phyloP scores from a whole-genome alignment of 2,329 filamentous ascomycete genomes.

The Exophiala alcalophila region DNA sequence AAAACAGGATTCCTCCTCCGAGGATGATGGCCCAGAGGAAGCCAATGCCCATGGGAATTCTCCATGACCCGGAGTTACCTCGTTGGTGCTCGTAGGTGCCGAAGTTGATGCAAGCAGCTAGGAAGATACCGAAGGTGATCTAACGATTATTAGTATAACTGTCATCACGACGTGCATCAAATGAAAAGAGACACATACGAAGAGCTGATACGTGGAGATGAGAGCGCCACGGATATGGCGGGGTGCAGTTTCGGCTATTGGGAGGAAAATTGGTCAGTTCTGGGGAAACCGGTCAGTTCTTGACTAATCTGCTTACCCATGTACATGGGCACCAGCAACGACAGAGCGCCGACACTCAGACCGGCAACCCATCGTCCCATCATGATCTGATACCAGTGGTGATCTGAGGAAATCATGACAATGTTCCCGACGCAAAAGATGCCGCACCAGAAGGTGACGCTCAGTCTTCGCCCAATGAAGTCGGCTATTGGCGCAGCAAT shows the following conservation, averaged over 20 bases:
- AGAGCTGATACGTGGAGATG: constrained; percentile 47
- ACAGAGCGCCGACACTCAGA: constrained; percentile 44
- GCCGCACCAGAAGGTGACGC: constrained; percentile 41
- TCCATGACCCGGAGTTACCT: constrained; percentile 39
- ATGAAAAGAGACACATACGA: constrained; percentile 38
- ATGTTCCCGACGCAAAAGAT: constrained; percentile 43
- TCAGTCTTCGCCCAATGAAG: constrained; percentile 43
- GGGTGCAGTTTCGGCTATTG: constrained; percentile 43
- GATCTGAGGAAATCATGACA: constrained; percentile 51
- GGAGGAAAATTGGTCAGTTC: no score
- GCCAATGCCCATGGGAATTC: constrained; percentile 54
- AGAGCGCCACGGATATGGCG: constrained; percentile 46
- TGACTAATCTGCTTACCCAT: constrained; percentile 16
- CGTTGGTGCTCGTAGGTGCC: constrained; percentile 37
- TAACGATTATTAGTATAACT: constrained; percentile 41
- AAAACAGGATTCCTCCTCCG: constrained; percentile 52
- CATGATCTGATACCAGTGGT: constrained; percentile 64
- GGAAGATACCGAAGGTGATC: constrained; percentile 56
- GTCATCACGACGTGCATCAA: no score
- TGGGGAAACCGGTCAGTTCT: neutral
- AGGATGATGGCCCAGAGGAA: constrained; percentile 56
- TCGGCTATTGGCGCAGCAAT: constrained; percentile 52
- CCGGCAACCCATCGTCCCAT: constrained; percentile 45
- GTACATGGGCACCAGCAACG: constrained; percentile 46
- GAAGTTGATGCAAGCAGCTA: constrained; percentile 56